These are phyloP conservation scores for Ustilago vetiveriae DNA, from an alignment of 1,284 basidiomycete genomes.

Conservation along the genomic window DNA sequence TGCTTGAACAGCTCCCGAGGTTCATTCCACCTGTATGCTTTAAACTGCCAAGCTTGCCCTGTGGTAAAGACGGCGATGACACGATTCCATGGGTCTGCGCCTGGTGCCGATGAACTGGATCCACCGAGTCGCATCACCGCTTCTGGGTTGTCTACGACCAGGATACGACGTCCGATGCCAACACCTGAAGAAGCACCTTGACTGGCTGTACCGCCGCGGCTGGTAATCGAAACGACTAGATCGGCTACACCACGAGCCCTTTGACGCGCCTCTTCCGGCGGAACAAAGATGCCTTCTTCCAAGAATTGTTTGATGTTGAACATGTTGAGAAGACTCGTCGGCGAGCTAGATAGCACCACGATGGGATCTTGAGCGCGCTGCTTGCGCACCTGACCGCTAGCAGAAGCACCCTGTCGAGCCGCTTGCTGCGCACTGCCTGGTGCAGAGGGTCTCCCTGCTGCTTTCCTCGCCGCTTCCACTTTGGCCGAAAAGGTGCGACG, in stretches of 20 bases:
- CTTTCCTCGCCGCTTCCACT: conserved; percentile 53
- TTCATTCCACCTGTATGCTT: conserved; percentile 93
- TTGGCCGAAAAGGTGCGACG: conserved; percentile 43
- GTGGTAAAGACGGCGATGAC: conserved; percentile 97
- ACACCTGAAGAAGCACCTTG: conserved; percentile 19
- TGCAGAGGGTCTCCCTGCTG: conserved; percentile 38
- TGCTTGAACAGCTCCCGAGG: conserved; percentile 90
- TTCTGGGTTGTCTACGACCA: conserved; percentile 90
- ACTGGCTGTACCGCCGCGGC: conserved; percentile 31
- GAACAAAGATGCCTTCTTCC: conserved; percentile 81
- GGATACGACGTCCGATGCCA: conserved; percentile 71
- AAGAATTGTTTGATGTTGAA: conserved; percentile 94
- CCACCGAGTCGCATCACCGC: conserved; percentile 86
- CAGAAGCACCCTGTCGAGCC: conserved; percentile 15
- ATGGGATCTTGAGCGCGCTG: conserved; percentile 75
- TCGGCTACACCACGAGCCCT: conserved; percentile 55
- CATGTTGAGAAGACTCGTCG: conserved; percentile 94
- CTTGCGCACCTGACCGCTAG: conserved; percentile 43
- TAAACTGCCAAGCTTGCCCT: conserved; percentile 97
- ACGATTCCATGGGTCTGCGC: conserved; percentile 73
- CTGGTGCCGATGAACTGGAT: conserved; percentile 29
- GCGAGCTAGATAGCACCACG: conserved; percentile 94
- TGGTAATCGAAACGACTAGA: conserved; percentile 58
- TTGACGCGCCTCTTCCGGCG: conserved; percentile 56
- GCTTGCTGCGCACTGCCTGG: conserved; percentile 12